phyloP scores from a whole-genome alignment of 345 rosid genomes.

The Durio zibethinus region DNA sequence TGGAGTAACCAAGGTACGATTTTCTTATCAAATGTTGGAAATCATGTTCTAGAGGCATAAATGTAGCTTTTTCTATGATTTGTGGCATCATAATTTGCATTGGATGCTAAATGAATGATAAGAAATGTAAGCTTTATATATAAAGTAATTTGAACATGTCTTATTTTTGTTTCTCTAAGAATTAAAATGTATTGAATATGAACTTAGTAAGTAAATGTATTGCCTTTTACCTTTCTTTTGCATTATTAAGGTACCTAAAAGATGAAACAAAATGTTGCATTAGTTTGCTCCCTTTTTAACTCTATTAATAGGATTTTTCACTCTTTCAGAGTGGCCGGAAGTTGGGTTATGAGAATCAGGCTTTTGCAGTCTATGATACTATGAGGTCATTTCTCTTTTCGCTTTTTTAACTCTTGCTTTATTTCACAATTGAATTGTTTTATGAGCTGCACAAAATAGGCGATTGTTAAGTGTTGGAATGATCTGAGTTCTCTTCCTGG shows the following conservation, averaged over 20 bases:
- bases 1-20: slow-evolving; percentile 78
- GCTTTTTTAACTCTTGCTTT: slow-evolving; percentile 17
- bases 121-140: not conserved
- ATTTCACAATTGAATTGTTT: not conserved
- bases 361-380: slow-evolving; percentile 84
- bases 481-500: not conserved
- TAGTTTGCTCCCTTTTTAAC: not conserved
- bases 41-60: not conserved
- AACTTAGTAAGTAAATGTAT: not conserved
- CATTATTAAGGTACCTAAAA: not conserved
- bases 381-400: slow-evolving; percentile 55
- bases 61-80: not conserved
- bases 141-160: not conserved
- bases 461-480: not conserved
- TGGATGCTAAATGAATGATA: not conserved
- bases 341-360: slow-evolving; percentile 88
- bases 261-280: too few relatives aligned
- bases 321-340: slow-evolving; percentile 50
- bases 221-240: not conserved
- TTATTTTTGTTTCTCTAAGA: not conserved
- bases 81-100: not conserved
- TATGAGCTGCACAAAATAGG: not conserved
- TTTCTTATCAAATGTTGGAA: not conserved
- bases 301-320: slow-evolving; percentile 6
- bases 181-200: too few relatives aligned